These are phyloP conservation scores for Saturnispora saitoi DNA, from an alignment of 805 yeast genomes.

Conservation along the genomic window DNA sequence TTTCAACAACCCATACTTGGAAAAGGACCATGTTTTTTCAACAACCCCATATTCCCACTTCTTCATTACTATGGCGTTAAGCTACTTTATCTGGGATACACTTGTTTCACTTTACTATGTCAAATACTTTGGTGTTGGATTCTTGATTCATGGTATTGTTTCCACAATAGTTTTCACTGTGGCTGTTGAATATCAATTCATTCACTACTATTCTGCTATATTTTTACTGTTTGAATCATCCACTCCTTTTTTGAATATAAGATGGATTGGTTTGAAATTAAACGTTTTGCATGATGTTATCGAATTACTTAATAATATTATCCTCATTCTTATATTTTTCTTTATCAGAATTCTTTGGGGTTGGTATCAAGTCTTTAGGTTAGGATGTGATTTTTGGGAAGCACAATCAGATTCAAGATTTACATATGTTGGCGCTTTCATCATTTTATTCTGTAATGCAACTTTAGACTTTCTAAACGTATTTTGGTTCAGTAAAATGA, in stretches of 20 bases:
- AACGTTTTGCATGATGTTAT: constrained; percentile 21
- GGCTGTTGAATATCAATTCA: constrained; percentile 20
- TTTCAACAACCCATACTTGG: constrained; percentile 22
- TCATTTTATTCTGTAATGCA: constrained; percentile 26
- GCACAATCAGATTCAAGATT: constrained; percentile 25
- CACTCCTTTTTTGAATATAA: constrained; percentile 30
- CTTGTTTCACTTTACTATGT: constrained; percentile 23
- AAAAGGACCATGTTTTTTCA: constrained; percentile 27
- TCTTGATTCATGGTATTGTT: constrained; percentile 30
- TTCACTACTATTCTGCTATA: constrained; percentile 28
- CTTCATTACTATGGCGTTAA: constrained; percentile 25
- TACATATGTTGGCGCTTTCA: constrained; percentile 18
- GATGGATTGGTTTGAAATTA: constrained; percentile 32
- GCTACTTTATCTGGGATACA: constrained; percentile 32
- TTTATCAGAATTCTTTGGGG: constrained; percentile 32
- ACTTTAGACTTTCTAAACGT: constrained; percentile 29
- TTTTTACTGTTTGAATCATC: constrained; percentile 31
- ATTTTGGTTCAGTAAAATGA: constrained; percentile 33
- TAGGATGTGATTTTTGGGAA: constrained; percentile 23
- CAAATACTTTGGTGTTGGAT: constrained; percentile 28
- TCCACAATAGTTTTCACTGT: constrained; percentile 27
- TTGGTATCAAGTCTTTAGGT: constrained; percentile 28
- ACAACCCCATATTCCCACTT: constrained; percentile 28
- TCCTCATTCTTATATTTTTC: constrained; percentile 29
- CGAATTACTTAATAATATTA: constrained; percentile 27